Evolutionary conservation across 1,139 yeast genomes (phyloP).

Genomic region (Pichia sp.): DNA sequence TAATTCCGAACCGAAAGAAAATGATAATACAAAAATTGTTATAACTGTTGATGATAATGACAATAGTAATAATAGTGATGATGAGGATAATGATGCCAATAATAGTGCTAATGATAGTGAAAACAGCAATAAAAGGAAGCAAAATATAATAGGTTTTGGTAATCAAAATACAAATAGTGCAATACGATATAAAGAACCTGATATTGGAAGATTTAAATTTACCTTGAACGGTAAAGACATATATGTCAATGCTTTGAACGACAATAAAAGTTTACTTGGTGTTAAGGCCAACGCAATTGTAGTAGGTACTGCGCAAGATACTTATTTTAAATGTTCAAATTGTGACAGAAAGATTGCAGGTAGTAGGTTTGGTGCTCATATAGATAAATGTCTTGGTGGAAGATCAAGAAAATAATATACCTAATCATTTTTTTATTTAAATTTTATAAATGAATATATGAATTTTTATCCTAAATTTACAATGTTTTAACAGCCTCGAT

Average conservation of each 20-base stretch:
- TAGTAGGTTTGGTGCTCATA: slow-evolving; percentile 85
- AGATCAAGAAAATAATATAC: slow-evolving; percentile 33
- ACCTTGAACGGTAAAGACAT: slow-evolving; percentile 39
- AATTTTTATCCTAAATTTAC: no score
- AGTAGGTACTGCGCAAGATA: slow-evolving; percentile 22
- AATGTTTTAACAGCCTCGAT: no score
- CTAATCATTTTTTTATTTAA: no score
- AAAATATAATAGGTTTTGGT: background rate
- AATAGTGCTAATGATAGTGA: background rate
- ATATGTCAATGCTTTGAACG: slow-evolving; percentile 35
- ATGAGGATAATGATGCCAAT: no score
- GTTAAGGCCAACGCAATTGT: slow-evolving; percentile 9
- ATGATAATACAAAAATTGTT: slow-evolving; percentile 1
- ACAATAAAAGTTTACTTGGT: slow-evolving; percentile 14
- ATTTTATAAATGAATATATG: background rate
- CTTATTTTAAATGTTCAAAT: slow-evolving; percentile 70
- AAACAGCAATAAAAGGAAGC: background rate
- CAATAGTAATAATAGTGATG: slow-evolving; percentile 18
- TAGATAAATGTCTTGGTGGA: slow-evolving; percentile 79
- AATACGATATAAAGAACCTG: slow-evolving; percentile 18
- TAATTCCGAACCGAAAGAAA: slow-evolving; percentile 21
- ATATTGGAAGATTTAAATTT: slow-evolving; percentile 26
- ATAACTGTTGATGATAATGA: slow-evolving; percentile 28
- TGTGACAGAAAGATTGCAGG: slow-evolving; percentile 88
- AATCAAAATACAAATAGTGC: background rate